These are phyloP conservation scores for Podila minutissima DNA, from an alignment of 192 early-diverging fungal species.

Conservation along the genomic window DNA sequence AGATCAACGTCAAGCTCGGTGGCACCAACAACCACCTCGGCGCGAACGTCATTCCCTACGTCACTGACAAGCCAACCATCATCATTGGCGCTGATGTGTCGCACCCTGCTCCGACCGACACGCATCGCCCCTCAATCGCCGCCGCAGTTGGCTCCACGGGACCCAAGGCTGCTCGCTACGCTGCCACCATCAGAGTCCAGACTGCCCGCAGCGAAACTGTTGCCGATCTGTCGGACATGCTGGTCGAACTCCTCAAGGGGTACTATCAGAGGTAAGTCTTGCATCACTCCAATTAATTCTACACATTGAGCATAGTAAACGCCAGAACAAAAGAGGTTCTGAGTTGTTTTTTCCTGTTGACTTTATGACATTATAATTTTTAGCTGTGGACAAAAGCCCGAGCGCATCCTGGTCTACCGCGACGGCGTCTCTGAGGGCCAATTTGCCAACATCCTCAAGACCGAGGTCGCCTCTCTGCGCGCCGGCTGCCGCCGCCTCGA, in stretches of 20 bases:
- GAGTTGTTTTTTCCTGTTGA: no score
- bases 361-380: no score
- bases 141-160: constrained; percentile 76
- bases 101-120: constrained; percentile 74
- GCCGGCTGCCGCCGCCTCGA: constrained; percentile 73
- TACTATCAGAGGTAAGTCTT: constrained; percentile 57
- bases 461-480: constrained; percentile 76
- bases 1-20: constrained; percentile 95
- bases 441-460: constrained; percentile 74
- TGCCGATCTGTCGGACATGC: constrained; percentile 68
- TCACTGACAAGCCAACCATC: constrained; percentile 78
- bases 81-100: constrained; percentile 93
- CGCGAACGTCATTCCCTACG: constrained; percentile 70
- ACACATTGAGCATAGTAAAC: no score
- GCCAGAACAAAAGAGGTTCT: no score
- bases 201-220: constrained; percentile 77
- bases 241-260: constrained; percentile 72
- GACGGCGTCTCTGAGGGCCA: constrained; percentile 93
- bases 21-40: constrained; percentile 83
- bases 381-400: constrained; percentile 72
- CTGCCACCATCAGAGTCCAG: constrained; percentile 68
- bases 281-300: no score
- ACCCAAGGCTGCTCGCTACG: constrained; percentile 67
- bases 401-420: constrained; percentile 86
- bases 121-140: constrained; percentile 76